Percentiles rank a stretch among this genome's conserved stretches.
phyloP scores from a whole-genome alignment of 129 eudicot species.

The Saussurea involucrata region DNA sequence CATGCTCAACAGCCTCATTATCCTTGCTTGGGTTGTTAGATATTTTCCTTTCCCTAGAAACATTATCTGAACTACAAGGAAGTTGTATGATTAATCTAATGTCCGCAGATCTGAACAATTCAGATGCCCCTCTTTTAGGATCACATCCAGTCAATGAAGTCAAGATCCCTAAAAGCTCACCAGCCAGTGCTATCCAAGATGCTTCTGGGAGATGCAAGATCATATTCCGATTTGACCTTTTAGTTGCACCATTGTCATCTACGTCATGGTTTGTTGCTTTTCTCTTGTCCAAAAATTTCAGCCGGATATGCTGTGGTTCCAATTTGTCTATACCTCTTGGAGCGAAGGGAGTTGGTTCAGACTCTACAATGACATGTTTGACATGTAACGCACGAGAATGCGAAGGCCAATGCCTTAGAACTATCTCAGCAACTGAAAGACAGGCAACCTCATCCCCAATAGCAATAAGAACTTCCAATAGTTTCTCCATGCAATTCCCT shows the following conservation, averaged over 20 bases:
- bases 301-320: constrained; percentile 78
- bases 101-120: constrained; percentile 33
- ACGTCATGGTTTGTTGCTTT: constrained; percentile 41
- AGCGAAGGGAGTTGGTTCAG: constrained; percentile 74
- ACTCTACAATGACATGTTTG: constrained; percentile 72
- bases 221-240: constrained; percentile 52
- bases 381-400: constrained; percentile 93
- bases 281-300: constrained; percentile 70
- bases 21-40: constrained; percentile 23
- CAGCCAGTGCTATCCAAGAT: constrained; percentile 78
- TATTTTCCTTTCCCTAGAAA: constrained; percentile 26
- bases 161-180: constrained; percentile 52
- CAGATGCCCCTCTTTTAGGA: constrained; percentile 36
- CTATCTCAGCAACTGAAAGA: constrained; percentile 80
- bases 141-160: constrained; percentile 31
- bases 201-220: constrained; percentile 60
- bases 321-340: constrained; percentile 95
- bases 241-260: constrained; percentile 33
- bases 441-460: constrained; percentile 95
- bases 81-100: constrained; percentile 51
- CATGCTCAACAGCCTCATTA: constrained; percentile 28
- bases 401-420: constrained; percentile 91
- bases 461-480: constrained; percentile 94
- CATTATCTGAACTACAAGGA: constrained; percentile 37
- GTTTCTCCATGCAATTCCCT: constrained; percentile 99